phyloP scores from a whole-genome alignment of 2,329 filamentous ascomycete genomes.

The Aspergillus quadrilineatus region DNA sequence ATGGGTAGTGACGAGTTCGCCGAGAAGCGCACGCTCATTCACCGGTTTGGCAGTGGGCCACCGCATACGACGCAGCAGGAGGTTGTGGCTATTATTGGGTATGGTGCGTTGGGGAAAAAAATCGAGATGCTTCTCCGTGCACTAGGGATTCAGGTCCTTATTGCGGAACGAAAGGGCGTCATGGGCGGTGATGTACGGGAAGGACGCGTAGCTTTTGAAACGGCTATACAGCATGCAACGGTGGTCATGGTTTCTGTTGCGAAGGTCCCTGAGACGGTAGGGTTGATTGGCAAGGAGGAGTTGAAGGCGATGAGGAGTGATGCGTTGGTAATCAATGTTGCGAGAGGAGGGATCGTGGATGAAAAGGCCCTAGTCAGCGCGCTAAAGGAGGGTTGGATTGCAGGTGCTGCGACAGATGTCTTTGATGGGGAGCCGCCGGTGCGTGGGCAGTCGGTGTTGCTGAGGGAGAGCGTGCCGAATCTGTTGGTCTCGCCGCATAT shows the following conservation, averaged over 20 bases:
- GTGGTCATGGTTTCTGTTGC: slow-evolving; percentile 33
- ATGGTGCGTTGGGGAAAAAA: slow-evolving; percentile 46
- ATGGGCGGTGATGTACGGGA: slow-evolving; percentile 17
- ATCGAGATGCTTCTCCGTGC: slow-evolving; percentile 35
- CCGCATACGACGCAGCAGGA: slow-evolving; percentile 6
- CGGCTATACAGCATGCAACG: slow-evolving; percentile 28
- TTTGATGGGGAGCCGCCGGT: slow-evolving; percentile 48
- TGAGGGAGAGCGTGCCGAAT: slow-evolving; percentile 48
- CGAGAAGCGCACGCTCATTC: slow-evolving; percentile 40
- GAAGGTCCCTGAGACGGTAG: slow-evolving; percentile 29
- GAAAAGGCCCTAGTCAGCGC: slow-evolving; percentile 49
- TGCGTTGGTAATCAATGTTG: slow-evolving; percentile 49
- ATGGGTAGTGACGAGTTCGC: slow-evolving; percentile 28
- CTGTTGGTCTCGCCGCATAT: slow-evolving; percentile 53
- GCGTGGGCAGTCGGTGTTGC: slow-evolving; percentile 43
- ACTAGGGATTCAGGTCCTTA: slow-evolving; percentile 50
- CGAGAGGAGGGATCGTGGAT: slow-evolving; percentile 52
- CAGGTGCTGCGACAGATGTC: slow-evolving; percentile 50
- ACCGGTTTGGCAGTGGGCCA: slow-evolving; percentile 41
- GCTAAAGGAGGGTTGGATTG: slow-evolving; percentile 43
- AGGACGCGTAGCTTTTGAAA: slow-evolving; percentile 28
- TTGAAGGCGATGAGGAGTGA: slow-evolving; percentile 42
- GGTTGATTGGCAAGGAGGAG: slow-evolving; percentile 38
- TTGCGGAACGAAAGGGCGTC: slow-evolving; percentile 48
- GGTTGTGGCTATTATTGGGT: slow-evolving; percentile 43